Evolutionary conservation across 2,329 filamentous ascomycete genomes (phyloP).

Genomic region (Teratosphaeria pseudoeucalypti): DNA sequence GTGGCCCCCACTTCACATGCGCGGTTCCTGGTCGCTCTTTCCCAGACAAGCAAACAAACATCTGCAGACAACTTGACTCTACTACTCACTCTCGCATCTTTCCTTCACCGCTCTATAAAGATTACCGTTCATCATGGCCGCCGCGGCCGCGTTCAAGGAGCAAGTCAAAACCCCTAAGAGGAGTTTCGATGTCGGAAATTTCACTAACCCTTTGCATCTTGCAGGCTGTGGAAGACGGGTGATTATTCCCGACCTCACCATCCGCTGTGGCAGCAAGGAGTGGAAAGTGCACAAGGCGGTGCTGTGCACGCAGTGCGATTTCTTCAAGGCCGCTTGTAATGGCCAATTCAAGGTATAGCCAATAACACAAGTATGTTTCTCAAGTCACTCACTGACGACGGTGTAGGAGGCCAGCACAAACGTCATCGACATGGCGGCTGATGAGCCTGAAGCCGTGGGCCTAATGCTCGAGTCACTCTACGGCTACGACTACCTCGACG

Average conservation of each 20-base stretch:
- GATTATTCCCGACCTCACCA: constrained; percentile 11
- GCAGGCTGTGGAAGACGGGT: background rate
- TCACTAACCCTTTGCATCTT: background rate
- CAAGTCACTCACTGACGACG: background rate
- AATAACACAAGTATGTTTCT: background rate
- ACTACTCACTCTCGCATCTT: no score
- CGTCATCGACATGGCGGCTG: background rate
- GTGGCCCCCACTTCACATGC: no score
- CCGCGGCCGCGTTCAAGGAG: background rate
- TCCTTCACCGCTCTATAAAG: no score
- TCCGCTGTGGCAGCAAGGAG: constrained; percentile 7
- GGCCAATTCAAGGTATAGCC: constrained; percentile 5
- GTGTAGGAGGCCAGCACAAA: background rate
- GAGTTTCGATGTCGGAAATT: background rate
- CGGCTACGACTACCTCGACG: background rate
- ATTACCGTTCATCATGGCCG: background rate
- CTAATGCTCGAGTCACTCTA: background rate
- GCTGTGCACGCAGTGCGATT: constrained; percentile 14
- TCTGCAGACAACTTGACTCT: no score
- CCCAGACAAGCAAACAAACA: no score
- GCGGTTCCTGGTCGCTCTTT: no score
- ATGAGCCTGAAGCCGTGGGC: background rate
- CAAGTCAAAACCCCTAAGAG: background rate
- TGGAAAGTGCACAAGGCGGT: constrained; percentile 13
- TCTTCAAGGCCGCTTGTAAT: constrained; percentile 9